These are phyloP conservation scores for Melampsora medusae DNA, from an alignment of 1,284 basidiomycete species.

Conservation along the genomic window DNA sequence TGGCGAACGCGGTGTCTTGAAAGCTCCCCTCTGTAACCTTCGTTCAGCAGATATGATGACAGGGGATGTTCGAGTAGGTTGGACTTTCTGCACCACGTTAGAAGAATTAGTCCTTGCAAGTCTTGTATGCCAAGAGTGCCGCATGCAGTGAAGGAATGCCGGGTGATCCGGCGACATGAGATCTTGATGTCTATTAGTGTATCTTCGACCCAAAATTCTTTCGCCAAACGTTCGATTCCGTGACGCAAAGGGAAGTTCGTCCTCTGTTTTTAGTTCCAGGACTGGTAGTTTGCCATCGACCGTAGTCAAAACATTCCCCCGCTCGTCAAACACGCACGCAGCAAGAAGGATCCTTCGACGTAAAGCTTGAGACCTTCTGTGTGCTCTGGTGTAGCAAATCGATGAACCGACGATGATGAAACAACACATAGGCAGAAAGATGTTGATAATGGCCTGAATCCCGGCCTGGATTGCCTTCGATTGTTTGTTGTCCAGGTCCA, in stretches of 20 bases:
- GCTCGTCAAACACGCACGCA: neutral
- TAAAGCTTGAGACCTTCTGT: neutral
- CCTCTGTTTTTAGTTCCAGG: neutral
- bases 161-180: neutral
- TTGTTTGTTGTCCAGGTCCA: conserved; percentile 8
- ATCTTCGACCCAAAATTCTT: neutral
- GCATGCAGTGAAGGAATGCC: neutral
- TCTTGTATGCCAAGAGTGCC: neutral
- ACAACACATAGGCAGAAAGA: conserved; percentile 57
- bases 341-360: conserved; percentile 4
- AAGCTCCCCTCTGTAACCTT: too few relatives aligned
- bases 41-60: too few relatives aligned
- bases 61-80: neutral
- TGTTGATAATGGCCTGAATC: conserved; percentile 57
- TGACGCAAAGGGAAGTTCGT: neutral
- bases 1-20: neutral
- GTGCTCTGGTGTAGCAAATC: neutral
- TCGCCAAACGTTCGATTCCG: neutral
- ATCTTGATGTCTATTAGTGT: conserved; percentile 7
- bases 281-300: neutral
- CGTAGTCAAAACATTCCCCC: neutral
- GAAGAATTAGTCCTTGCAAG: neutral
- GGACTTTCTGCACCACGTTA: neutral
- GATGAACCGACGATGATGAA: conserved; percentile 53
- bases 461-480: conserved; percentile 6